Conservation (phyloP, 2,329 filamentous ascomycete species). For the Fusarium temperatum region DNA sequence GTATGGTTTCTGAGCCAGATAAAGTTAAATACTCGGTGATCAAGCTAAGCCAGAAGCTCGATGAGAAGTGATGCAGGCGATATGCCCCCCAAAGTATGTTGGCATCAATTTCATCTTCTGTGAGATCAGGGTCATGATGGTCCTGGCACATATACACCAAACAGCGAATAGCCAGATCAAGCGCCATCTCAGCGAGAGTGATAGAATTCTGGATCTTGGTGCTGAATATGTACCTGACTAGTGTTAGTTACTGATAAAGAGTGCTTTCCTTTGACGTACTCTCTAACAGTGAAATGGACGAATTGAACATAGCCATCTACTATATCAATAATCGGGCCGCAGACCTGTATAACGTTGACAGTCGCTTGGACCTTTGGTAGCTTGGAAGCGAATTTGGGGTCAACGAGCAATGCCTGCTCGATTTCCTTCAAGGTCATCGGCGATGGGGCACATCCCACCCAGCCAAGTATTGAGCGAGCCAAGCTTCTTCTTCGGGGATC, state of each 20-base stretch:
- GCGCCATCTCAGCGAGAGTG: rapidly evolving
- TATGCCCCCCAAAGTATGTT: background rate
- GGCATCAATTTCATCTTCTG: background rate
- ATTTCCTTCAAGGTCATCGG: rapidly evolving
- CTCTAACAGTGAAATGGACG: background rate
- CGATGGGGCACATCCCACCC: background rate
- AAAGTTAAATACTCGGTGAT: rapidly evolving
- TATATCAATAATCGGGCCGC: background rate
- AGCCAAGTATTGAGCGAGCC: background rate
- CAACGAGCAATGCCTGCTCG: background rate
- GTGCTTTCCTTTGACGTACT: rapidly evolving
- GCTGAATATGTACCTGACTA: rapidly evolving
- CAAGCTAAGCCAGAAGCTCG: background rate
- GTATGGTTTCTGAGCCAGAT: rapidly evolving
- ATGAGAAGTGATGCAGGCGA: background rate
- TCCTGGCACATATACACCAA: background rate
- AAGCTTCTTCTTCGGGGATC: rapidly evolving
- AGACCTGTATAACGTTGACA: rapidly evolving
- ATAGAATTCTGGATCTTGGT: rapidly evolving
- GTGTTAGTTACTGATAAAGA: rapidly evolving
- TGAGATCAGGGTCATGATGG: background rate
- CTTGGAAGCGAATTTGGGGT: rapidly evolving
- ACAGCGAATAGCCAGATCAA: background rate
- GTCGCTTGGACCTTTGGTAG: rapidly evolving
- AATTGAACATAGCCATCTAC: background rate